Evolutionary conservation across 129 eudicot genomes (phyloP).

Genomic region (Dittrichia graveolens): DNA sequence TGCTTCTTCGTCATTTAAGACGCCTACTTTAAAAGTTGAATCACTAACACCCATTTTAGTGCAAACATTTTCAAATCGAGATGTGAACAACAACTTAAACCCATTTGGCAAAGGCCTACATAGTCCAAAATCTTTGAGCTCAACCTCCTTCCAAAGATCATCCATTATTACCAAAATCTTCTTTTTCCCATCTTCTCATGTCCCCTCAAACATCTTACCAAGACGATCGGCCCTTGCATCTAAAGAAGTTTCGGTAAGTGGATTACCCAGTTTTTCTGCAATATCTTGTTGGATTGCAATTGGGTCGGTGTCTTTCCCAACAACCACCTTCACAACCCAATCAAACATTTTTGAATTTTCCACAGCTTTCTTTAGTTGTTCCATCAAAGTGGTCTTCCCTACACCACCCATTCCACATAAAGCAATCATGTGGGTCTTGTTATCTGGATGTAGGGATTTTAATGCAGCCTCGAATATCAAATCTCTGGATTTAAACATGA

Average conservation of each 20-base stretch:
- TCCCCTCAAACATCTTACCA: neutral
- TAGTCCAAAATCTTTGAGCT: conserved; percentile 14
- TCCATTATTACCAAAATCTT: conserved; percentile 21
- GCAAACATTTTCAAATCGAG: conserved; percentile 3
- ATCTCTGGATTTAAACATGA: neutral
- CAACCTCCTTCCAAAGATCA: conserved; percentile 5
- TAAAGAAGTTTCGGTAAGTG: neutral
- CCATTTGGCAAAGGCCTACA: conserved; percentile 16
- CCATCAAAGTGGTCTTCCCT: conserved; percentile 22
- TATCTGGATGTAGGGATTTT: neutral
- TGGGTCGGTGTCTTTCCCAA: conserved; percentile 1
- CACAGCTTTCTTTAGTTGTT: conserved; percentile 5
- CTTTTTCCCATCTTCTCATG: neutral
- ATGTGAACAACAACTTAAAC: conserved; percentile 5
- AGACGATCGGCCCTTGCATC: conserved; percentile 26
- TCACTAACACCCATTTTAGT: neutral
- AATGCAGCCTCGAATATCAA: neutral
- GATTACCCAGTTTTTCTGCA: neutral
- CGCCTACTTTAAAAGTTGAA: neutral
- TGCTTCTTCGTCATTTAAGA: neutral
- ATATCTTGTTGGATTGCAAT: conserved; percentile 5
- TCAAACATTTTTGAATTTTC: neutral
- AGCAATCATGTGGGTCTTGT: conserved; percentile 7
- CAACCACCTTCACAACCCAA: conserved; percentile 12
- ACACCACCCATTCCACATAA: conserved; percentile 24